Conservation (phyloP, 1,284 basidiomycete species). For the Leccinum griseonigrum region DNA sequence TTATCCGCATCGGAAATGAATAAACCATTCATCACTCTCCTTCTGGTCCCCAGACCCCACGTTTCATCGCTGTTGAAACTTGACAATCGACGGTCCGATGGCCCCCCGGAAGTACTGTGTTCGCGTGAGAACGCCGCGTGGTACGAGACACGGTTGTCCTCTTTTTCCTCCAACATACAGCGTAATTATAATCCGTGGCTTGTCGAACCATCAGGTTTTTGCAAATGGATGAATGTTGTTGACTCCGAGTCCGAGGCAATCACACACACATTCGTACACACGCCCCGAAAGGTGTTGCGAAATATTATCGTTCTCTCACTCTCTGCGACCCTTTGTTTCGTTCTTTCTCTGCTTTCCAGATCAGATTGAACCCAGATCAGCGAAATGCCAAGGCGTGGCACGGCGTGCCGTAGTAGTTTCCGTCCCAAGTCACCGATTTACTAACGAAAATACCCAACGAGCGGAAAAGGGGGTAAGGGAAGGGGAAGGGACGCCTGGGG, state of each 20-base stretch:
- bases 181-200: background rate
- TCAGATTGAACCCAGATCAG: background rate
- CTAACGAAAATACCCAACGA: background rate
- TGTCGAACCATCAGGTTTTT: background rate
- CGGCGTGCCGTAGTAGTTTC: background rate
- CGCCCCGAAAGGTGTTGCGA: background rate
- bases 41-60: background rate
- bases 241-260: background rate
- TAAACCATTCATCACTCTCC: background rate
- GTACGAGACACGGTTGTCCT: background rate
- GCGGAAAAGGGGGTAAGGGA: background rate
- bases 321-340: background rate
- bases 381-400: background rate
- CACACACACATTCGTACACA: background rate
- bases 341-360: background rate
- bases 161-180: background rate
- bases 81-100: background rate
- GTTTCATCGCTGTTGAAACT: background rate
- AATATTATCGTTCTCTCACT: background rate
- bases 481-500: background rate
- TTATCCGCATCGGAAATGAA: background rate
- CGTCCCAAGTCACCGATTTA: background rate
- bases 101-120: background rate
- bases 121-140: background rate
- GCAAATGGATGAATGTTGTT: background rate